Evolutionary conservation across 2,329 filamentous ascomycete genomes (phyloP).

Genomic region (Hirsutella rhossiliensis): DNA sequence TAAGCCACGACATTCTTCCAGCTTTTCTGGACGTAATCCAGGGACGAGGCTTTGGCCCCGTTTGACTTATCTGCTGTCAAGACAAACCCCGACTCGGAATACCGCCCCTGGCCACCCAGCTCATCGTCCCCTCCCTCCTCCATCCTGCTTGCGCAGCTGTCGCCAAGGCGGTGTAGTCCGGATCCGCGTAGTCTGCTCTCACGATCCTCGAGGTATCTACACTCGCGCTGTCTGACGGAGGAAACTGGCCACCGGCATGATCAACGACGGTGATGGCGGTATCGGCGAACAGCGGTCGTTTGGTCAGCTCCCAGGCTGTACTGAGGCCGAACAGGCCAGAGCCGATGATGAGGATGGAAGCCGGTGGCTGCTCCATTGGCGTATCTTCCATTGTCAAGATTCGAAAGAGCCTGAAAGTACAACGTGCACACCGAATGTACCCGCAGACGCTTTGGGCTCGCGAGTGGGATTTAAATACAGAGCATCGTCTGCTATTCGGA

Average conservation of each 20-base stretch:
- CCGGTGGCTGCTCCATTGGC: conserved; percentile 21
- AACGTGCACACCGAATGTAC: too few species aligned
- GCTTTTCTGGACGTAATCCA: conserved; percentile 48
- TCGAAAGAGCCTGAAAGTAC: not conserved
- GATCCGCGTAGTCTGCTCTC: conserved; percentile 68
- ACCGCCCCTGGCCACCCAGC: conserved; percentile 52
- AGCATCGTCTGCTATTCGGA: too few species aligned
- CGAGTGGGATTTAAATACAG: too few species aligned
- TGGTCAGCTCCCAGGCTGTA: conserved; percentile 56
- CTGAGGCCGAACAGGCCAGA: conserved; percentile 52
- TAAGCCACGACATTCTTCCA: conserved; percentile 47
- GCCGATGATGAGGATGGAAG: conserved; percentile 55
- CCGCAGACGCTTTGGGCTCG: too few species aligned
- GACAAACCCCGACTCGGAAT: conserved; percentile 57
- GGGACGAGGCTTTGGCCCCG: conserved; percentile 21
- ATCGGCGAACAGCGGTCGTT: conserved; percentile 40
- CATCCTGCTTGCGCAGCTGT: conserved; percentile 56
- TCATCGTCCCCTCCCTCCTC: conserved; percentile 45
- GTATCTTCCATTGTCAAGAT: not conserved
- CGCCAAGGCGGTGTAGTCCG: conserved; percentile 64
- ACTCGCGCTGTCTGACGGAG: conserved; percentile 45
- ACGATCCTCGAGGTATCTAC: conserved; percentile 54
- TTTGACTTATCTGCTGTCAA: conserved; percentile 42
- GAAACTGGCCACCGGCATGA: conserved; percentile 43
- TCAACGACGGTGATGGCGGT: conserved; percentile 49